These are phyloP conservation scores for Termitomyces titanicus DNA, from an alignment of 768 basidiomycete genomes.

Conservation along the genomic window DNA sequence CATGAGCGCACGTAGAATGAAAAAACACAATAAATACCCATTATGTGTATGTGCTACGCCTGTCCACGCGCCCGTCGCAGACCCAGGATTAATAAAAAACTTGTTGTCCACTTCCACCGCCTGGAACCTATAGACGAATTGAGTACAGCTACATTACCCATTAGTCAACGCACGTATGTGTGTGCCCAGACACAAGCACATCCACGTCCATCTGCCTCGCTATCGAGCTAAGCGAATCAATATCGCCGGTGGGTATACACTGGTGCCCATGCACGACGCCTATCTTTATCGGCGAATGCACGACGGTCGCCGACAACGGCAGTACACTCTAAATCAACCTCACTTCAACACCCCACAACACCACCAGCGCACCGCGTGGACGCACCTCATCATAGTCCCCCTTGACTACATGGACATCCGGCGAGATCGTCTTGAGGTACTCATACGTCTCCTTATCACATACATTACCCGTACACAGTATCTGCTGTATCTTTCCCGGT, in stretches of 20 bases:
- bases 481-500: conserved; percentile 97
- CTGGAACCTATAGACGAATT: conserved; percentile 68
- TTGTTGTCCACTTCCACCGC: conserved; percentile 87
- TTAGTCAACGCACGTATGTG: conserved; percentile 69
- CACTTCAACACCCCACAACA: not conserved
- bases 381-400: conserved; percentile 96
- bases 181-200: conserved; percentile 89
- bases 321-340: conserved; percentile 51
- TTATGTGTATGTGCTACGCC: conserved; percentile 68
- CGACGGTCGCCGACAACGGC: conserved; percentile 76
- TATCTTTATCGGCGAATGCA: conserved; percentile 83
- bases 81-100: conserved; percentile 96
- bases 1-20: conserved; percentile 4
- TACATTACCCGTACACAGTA: conserved; percentile 95
- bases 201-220: conserved; percentile 98
- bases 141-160: not conserved
- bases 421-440: conserved; percentile 90
- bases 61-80: conserved; percentile 93
- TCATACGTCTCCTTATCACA: conserved; percentile 98
- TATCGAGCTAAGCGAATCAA: conserved; percentile 83
- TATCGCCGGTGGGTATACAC: conserved; percentile 86
- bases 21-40: conserved; percentile 35
- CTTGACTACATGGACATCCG: conserved; percentile 86
- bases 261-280: conserved; percentile 95
- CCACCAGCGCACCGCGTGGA: conserved; percentile 3